These are phyloP conservation scores for Coccomyxa sp. DNA, from an alignment of 139 green algal genomes.

Conservation along the genomic window DNA sequence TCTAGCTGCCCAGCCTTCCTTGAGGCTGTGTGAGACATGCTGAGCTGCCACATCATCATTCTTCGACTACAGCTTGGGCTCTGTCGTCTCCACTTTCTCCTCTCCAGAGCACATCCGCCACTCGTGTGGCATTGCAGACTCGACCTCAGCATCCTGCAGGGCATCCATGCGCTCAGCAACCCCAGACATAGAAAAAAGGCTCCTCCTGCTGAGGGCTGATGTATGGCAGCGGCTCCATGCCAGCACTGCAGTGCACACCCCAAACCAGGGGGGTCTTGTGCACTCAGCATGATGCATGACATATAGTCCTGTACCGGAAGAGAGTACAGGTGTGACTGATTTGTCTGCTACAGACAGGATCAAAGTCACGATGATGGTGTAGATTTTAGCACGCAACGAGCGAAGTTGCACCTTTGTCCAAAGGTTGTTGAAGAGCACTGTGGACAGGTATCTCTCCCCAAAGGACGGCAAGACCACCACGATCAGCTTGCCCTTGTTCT, in stretches of 20 bases:
- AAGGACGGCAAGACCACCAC: slow-evolving; percentile 89
- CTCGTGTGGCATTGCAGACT: slow-evolving; percentile 53
- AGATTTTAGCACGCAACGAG: background rate
- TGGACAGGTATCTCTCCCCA: slow-evolving; percentile 93
- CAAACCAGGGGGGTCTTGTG: background rate
- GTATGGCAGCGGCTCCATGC: too few species aligned
- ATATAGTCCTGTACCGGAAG: background rate
- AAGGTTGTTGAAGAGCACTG: slow-evolving; percentile 82
- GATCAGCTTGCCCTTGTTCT: slow-evolving; percentile 94
- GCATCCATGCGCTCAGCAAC: background rate
- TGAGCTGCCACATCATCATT: too few species aligned
- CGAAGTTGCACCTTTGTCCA: slow-evolving; percentile 32
- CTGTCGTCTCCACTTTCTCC: slow-evolving; percentile 35
- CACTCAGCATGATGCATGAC: background rate
- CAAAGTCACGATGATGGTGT: background rate
- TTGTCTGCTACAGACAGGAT: background rate
- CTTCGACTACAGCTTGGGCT: slow-evolving; percentile 57
- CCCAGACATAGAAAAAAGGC: background rate
- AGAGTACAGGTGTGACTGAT: background rate
- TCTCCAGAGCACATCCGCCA: slow-evolving; percentile 45
- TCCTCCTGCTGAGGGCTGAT: background rate
- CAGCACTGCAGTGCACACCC: too few species aligned
- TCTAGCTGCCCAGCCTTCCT: too few species aligned
- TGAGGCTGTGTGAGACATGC: too few species aligned
- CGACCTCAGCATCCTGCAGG: slow-evolving; percentile 50